Evolutionary conservation across 768 basidiomycete genomes (phyloP).

Genomic region (Boletus reticuloceps): DNA sequence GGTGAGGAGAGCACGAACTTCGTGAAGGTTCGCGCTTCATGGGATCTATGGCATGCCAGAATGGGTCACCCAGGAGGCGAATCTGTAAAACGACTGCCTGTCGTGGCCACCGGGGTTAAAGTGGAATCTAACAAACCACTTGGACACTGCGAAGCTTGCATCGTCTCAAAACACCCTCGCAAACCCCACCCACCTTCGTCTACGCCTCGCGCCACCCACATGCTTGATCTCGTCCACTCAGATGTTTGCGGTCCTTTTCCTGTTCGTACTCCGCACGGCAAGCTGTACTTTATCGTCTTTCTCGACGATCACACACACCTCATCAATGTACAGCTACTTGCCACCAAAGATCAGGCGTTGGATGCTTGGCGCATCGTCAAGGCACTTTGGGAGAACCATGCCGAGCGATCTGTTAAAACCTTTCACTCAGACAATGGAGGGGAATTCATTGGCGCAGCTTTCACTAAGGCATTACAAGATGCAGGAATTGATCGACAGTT

Average conservation of each 20-base stretch:
- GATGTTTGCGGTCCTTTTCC: slow-evolving; percentile 28
- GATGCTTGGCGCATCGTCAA: background rate
- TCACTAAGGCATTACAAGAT: too few species aligned
- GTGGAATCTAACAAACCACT: fast-evolving
- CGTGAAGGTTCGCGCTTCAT: fast-evolving
- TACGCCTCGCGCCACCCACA: background rate
- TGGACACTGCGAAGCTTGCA: background rate
- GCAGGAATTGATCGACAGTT: too few species aligned
- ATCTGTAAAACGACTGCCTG: fast-evolving
- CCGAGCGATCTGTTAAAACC: background rate
- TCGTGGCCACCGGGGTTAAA: fast-evolving
- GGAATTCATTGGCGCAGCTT: background rate
- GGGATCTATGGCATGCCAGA: background rate
- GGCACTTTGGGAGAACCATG: background rate
- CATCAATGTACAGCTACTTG: background rate
- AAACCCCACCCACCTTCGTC: background rate
- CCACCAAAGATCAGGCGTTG: background rate
- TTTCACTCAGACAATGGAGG: background rate
- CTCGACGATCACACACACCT: slow-evolving; percentile 12
- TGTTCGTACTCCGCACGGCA: slow-evolving; percentile 3
- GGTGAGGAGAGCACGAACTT: too few species aligned
- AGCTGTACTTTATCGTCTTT: slow-evolving; percentile 15
- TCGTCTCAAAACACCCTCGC: background rate
- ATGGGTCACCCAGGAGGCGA: background rate
- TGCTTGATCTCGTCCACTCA: slow-evolving; percentile 27